Percentiles rank a stretch among this genome's conserved stretches.
phyloP scores from a whole-genome alignment of 441 rosid species.

The Jatropha multifida region DNA sequence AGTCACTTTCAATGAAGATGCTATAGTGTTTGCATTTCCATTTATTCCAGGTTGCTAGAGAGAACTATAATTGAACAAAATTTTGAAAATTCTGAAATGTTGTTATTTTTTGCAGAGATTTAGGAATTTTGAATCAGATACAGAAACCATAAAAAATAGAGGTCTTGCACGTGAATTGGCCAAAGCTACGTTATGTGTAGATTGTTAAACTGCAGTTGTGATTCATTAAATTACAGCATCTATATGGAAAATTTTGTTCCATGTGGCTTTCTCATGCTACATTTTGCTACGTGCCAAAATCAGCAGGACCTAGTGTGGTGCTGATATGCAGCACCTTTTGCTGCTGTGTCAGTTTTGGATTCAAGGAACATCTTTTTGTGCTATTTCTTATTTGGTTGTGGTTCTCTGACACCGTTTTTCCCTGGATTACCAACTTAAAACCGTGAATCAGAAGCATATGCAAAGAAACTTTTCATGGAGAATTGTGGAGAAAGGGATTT shows the following conservation, averaged over 20 bases:
- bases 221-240: background rate
- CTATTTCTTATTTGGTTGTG: background rate
- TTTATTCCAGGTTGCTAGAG: background rate
- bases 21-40: background rate
- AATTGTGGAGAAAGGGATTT: background rate
- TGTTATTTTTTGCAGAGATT: background rate
- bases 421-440: background rate
- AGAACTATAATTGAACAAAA: background rate
- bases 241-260: background rate
- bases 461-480: background rate
- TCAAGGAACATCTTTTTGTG: background rate
- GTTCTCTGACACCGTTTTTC: background rate
- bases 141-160: background rate
- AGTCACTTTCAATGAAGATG: background rate
- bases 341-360: background rate
- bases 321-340: background rate
- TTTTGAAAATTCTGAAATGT: background rate
- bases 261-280: background rate
- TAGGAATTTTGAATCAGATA: background rate
- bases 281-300: background rate
- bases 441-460: background rate
- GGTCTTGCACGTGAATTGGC: too few relatives aligned
- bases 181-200: too few relatives aligned
- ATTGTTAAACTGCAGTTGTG: background rate
- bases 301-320: background rate